Evolutionary conservation across 306 rosid genomes (phyloP).

Genomic region (Canavalia ensiformis): DNA sequence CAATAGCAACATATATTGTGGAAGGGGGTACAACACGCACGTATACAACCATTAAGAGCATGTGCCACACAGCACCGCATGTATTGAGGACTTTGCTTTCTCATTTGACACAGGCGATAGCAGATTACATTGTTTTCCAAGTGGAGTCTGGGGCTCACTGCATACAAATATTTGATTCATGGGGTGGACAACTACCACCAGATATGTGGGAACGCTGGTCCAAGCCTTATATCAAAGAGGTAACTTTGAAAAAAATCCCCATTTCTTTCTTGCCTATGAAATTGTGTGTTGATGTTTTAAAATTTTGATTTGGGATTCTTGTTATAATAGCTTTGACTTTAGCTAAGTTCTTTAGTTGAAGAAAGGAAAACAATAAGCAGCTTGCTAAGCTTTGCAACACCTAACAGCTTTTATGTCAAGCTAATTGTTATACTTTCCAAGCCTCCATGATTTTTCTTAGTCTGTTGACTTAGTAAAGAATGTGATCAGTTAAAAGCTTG

Average conservation of each 20-base stretch:
- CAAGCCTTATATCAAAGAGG: conserved; percentile 94
- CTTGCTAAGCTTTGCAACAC: not conserved
- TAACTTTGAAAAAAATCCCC: conserved; percentile 41
- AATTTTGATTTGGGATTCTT: conserved; percentile 26
- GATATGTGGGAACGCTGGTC: conserved; percentile 98
- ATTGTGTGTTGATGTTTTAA: conserved; percentile 18
- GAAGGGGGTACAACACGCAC: conserved; percentile 98
- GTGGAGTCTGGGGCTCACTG: conserved; percentile 96
- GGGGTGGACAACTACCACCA: conserved; percentile 99
- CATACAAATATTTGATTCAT: conserved; percentile 97
- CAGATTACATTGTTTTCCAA: conserved; percentile 87
- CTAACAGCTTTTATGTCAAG: conserved; percentile 32
- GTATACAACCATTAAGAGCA: conserved; percentile 86
- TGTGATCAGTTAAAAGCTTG: conserved; percentile 25
- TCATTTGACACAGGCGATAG: conserved; percentile 86
- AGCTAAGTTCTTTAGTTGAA: conserved; percentile 32
- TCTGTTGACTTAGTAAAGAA: conserved; percentile 26
- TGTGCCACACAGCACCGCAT: conserved; percentile 95
- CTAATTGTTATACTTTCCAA: conserved; percentile 30
- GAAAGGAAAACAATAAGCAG: conserved; percentile 22
- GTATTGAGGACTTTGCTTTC: conserved; percentile 85
- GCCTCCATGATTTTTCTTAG: conserved; percentile 30
- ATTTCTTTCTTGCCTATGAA: conserved; percentile 17
- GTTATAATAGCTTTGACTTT: not conserved
- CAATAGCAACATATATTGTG: conserved; percentile 93